phyloP scores from a whole-genome alignment of 2,329 filamentous ascomycete species.

The Sporothrix pallida region DNA sequence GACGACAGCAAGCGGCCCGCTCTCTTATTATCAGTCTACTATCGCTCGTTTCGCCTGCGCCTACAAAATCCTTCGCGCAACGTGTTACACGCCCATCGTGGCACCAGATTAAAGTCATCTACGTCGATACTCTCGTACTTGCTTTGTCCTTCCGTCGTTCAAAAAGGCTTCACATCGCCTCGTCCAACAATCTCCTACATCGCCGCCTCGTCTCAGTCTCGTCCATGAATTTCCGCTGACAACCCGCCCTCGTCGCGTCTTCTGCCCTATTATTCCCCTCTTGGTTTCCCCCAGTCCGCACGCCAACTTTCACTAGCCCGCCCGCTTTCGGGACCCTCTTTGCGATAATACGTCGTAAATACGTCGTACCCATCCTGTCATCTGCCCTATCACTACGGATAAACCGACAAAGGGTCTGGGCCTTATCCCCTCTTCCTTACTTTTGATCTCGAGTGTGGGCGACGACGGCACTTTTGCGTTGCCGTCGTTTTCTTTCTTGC shows the following conservation, averaged over 20 bases:
- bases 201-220: slow-evolving; percentile 6
- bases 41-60: slow-evolving; percentile 15
- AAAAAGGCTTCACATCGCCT: not conserved
- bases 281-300: slow-evolving; percentile 19
- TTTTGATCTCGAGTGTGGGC: not conserved
- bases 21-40: slow-evolving; percentile 1
- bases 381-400: not conserved
- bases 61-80: slow-evolving; percentile 23
- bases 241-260: slow-evolving; percentile 1
- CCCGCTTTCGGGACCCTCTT: slow-evolving; percentile 25
- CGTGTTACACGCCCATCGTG: slow-evolving; percentile 23
- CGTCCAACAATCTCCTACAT: not conserved
- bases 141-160: not conserved
- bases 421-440: not conserved
- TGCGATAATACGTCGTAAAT: slow-evolving; percentile 1
- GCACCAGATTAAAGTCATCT: not conserved
- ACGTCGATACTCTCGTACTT: not conserved
- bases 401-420: not conserved
- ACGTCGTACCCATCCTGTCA: not conserved
- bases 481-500: slow-evolving; percentile 12
- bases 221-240: slow-evolving; percentile 18
- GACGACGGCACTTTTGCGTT: slow-evolving; percentile 23
- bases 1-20: slow-evolving; percentile 18
- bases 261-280: slow-evolving; percentile 10
- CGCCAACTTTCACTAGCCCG: slow-evolving; percentile 20